Evolutionary conservation across 345 rosid species (phyloP).

Genomic region (Abelmoschus esculentus): DNA sequence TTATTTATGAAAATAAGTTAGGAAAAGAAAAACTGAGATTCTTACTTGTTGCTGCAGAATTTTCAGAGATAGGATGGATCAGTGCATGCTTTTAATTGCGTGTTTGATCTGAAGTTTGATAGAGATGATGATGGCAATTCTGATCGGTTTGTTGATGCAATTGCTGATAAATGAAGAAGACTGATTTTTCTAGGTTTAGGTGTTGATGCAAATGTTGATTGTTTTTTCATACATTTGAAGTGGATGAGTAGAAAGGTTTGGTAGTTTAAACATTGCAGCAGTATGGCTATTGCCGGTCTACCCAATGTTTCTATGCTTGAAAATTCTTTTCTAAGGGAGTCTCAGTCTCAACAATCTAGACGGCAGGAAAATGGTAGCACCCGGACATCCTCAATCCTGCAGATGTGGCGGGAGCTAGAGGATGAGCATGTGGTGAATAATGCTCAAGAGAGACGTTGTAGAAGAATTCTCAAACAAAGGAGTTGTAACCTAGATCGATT

Average conservation of each 20-base stretch:
- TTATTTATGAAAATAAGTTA: slow-evolving; percentile 8
- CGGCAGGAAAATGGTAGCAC: slow-evolving; percentile 49
- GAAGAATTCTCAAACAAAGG: slow-evolving; percentile 38
- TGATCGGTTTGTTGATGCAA: slow-evolving; percentile 17
- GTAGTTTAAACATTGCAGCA: slow-evolving; percentile 12
- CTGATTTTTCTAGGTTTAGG: slow-evolving; percentile 13
- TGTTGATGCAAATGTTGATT: slow-evolving; percentile 15
- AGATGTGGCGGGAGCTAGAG: slow-evolving; percentile 89
- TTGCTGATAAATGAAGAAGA: slow-evolving; percentile 14
- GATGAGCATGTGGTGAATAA: slow-evolving; percentile 72
- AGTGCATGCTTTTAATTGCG: slow-evolving; percentile 7
- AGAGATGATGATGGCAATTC: slow-evolving; percentile 17
- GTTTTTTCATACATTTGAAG: slow-evolving; percentile 22
- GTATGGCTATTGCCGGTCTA: slow-evolving; percentile 80
- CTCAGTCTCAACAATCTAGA: slow-evolving; percentile 49
- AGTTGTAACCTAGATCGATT: slow-evolving; percentile 38
- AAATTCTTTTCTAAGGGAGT: slow-evolving; percentile 61
- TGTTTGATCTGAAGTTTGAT: slow-evolving; percentile 18
- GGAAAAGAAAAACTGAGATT: slow-evolving; percentile 7
- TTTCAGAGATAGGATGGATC: background rate
- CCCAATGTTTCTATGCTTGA: slow-evolving; percentile 70
- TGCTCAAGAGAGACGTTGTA: slow-evolving; percentile 43
- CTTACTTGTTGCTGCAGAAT: slow-evolving; percentile 20
- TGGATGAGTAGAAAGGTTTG: slow-evolving; percentile 34
- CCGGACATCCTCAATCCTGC: slow-evolving; percentile 67